phyloP scores from a whole-genome alignment of 352 stramenopile genomes.

The Aphanomyces stellatus region DNA sequence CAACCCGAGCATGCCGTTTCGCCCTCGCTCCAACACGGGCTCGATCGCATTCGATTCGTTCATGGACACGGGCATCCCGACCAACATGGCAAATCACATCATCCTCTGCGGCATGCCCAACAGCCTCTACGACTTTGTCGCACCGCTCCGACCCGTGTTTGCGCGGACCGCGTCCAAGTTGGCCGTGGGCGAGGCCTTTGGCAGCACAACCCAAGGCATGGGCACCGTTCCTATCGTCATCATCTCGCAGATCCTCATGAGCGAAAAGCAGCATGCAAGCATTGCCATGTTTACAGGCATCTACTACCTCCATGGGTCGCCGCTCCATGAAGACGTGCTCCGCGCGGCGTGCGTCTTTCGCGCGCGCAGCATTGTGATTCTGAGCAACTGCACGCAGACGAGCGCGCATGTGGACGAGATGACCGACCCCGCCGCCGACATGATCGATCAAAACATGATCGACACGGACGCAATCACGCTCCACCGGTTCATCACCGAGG shows the following conservation, averaged over 20 bases:
- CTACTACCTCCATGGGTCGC: slow-evolving; percentile 61
- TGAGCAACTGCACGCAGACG: slow-evolving; percentile 39
- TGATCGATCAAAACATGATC: slow-evolving; percentile 61
- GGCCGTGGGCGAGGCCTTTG: too few relatives aligned
- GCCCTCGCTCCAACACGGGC: too few relatives aligned
- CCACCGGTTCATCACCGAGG: slow-evolving; percentile 60
- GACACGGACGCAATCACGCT: slow-evolving; percentile 70
- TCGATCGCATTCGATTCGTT: not conserved
- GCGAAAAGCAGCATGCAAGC: slow-evolving; percentile 18
- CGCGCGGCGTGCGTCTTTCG: slow-evolving; percentile 44
- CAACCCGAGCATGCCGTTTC: too few relatives aligned
- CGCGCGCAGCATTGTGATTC: slow-evolving; percentile 61
- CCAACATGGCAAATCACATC: slow-evolving; percentile 34
- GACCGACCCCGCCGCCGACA: slow-evolving; percentile 24
- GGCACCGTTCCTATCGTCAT: slow-evolving; percentile 21
- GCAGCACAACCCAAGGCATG: not conserved
- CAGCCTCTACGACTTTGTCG: slow-evolving; percentile 47
- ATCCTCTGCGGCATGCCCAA: slow-evolving; percentile 54
- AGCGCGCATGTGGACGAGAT: slow-evolving; percentile 20
- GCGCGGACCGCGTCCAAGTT: too few relatives aligned
- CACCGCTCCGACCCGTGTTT: slow-evolving; percentile 34
- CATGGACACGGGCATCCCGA: slow-evolving; percentile 17
- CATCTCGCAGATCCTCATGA: not conserved
- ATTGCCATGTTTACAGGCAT: slow-evolving; percentile 20
- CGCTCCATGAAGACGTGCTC: slow-evolving; percentile 49